A percentile compares a stretch with the other conserved stretches of the same genome.
Evolutionary conservation across 2,329 filamentous ascomycete species (phyloP).

Genomic region (Hypocreales sp.): DNA sequence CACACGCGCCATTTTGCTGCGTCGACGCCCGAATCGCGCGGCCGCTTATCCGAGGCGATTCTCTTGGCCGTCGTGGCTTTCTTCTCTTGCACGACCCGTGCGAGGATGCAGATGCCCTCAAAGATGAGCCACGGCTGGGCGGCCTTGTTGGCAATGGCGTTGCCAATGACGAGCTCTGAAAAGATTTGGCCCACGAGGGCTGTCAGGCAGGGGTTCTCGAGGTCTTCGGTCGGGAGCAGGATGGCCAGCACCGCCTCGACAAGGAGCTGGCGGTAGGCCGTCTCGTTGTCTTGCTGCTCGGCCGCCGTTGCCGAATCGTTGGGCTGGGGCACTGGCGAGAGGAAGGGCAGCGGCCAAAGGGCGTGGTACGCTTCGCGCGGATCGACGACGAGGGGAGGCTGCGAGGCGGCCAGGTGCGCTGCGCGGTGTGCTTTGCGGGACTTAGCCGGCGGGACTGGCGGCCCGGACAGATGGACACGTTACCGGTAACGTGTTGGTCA

Average conservation of each 20-base stretch:
- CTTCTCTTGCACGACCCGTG: constrained; percentile 22
- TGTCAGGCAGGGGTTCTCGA: constrained; percentile 75
- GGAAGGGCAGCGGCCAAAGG: constrained; percentile 62
- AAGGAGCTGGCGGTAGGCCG: constrained; percentile 74
- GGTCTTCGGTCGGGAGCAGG: constrained; percentile 79
- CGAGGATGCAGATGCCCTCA: constrained; percentile 64
- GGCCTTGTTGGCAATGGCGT: constrained; percentile 61
- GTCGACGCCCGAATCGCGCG: no score
- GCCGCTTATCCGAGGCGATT: no score
- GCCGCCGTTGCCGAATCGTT: constrained; percentile 32
- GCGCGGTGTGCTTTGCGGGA: constrained; percentile 51
- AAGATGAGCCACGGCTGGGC: constrained; percentile 83
- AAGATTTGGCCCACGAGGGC: constrained; percentile 76
- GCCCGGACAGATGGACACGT: background rate
- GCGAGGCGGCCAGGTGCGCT: constrained; percentile 41
- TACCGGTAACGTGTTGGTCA: constrained; percentile 67
- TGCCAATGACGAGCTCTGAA: constrained; percentile 78
- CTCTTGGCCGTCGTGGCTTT: constrained; percentile 8
- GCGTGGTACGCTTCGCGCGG: constrained; percentile 66
- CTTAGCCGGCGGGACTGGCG: no score
- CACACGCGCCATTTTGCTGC: no score
- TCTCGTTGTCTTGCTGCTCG: constrained; percentile 62
- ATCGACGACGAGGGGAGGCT: constrained; percentile 44
- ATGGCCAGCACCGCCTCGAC: constrained; percentile 68
- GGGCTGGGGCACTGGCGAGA: constrained; percentile 58